These are phyloP conservation scores for Pyrenophora tritici-repentis DNA, from an alignment of 2,329 filamentous ascomycete genomes.

Conservation along the genomic window DNA sequence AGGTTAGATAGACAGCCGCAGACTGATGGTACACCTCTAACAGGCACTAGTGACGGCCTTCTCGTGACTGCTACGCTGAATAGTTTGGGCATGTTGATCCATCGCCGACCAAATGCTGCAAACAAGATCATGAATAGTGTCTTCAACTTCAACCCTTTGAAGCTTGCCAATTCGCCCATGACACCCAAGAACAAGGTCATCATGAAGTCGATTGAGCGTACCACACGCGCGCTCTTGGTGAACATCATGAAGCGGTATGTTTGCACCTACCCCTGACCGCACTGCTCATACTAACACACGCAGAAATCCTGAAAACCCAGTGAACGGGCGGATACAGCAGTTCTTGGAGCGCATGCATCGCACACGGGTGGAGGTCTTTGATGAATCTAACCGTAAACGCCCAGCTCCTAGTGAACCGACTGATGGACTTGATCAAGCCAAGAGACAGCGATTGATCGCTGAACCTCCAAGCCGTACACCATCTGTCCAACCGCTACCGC, in stretches of 20 bases:
- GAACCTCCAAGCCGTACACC: conserved; percentile 50
- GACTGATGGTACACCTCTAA: conserved; percentile 28
- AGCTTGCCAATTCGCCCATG: conserved; percentile 75
- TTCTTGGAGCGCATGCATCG: conserved; percentile 83
- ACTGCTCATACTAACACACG: conserved; percentile 3
- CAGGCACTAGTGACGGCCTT: conserved; percentile 72
- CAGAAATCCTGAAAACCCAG: conserved; percentile 79
- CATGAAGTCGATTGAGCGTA: conserved; percentile 93
- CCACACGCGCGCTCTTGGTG: conserved; percentile 78
- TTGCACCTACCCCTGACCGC: neutral
- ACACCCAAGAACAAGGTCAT: conserved; percentile 80
- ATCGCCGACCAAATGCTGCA: conserved; percentile 77
- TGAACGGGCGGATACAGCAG: conserved; percentile 79
- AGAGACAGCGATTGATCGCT: conserved; percentile 73
- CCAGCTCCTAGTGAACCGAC: conserved; percentile 71
- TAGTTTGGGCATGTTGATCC: conserved; percentile 79
- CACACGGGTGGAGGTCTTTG: conserved; percentile 75
- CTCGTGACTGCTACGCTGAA: conserved; percentile 92
- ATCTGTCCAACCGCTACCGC: conserved; percentile 71
- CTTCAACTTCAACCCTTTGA: conserved; percentile 89
- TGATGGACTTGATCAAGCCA: conserved; percentile 75
- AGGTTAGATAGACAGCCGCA: conserved; percentile 62
- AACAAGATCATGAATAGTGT: conserved; percentile 85
- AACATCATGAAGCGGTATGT: conserved; percentile 78
- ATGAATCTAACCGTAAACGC: conserved; percentile 79